Evolutionary conservation across 1,139 yeast genomes (phyloP), one percentile per base, ranked within the genome.

Genomic region (Meyerozyma smithsonii): DNA sequence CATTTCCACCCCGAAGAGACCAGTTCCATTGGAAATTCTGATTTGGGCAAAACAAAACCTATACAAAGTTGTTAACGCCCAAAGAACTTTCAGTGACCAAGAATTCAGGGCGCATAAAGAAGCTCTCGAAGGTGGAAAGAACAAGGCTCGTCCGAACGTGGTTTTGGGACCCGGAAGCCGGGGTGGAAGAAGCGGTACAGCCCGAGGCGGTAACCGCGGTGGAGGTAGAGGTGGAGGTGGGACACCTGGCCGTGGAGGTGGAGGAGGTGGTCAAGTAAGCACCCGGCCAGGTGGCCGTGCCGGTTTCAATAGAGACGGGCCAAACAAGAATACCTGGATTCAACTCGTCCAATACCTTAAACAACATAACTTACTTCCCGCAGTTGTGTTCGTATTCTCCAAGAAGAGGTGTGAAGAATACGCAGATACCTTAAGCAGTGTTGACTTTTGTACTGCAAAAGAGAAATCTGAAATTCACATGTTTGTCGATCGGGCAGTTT

Each of bases 1-100:
- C 34, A 92, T 92, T 28, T 87, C 96, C 0, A 92, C 98, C 0
- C 90, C 95, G 8, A 87, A 92, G 58, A 79, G 98, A 58, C 98
- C 98, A 0, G 95, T 92, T 21, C 98, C 98, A 0, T 66, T 92
- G 43, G 97, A 88, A 55, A 87, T 90, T 32, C 83, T 73, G 48
- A 66, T 88, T 10, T 88, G 95, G 84, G 92, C 95, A 0, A 82
- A 81, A 48, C 75, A 79, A 40, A 66, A 77, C 36, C 60, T 85
- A 43, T 77, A 73, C 50, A 89, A 88, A 54, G 79, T 87, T 1
- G 84, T 92, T 25, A 88, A 82, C 55, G 74, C 88, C 2, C 73
- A 79, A 18, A 75, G 95, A 54, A 78, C 73, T 39, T 90, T 89
- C 57, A 57, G 74, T 38, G 87, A 80, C 37, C 53, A 58, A 0